Base-by-base conservation (phyloP, 2,329 filamentous ascomycete species). In the Colletotrichum sp. region DNA sequence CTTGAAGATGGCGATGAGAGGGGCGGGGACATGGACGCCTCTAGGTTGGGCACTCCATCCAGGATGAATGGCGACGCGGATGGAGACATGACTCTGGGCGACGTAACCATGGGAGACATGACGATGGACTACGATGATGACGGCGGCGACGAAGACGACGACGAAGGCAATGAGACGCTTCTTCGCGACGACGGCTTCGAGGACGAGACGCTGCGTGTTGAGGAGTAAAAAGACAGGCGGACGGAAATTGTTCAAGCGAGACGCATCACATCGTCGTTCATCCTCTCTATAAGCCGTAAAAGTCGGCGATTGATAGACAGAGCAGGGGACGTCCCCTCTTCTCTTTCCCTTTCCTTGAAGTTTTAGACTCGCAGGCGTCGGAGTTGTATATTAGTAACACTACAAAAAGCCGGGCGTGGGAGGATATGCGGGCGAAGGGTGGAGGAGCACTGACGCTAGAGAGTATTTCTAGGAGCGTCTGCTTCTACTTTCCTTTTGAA, bases 61-160 rank as follows among this genome's bases (percentile, higher is more conserved):
- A 79, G 79, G 71, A 21, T 71, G 18, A 85, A 85, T 36, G 83
- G 83, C 38, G 83, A 84, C 48, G 77, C 78, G 7, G 87, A 88
- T 43, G 73, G 70, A 43, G 88, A 90, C 58, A 88, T 88, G 24
- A 73, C 73, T n/a, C 34, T 75, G 62, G 73, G 73, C 9, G 88
- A 90, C 55, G 88, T 88, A 26, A 73, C 70, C 26, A 34, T 75
- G 38, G 73, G 73, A 65, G 73, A 89, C 43, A 81, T 87, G 48
- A 83, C 84, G 61, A 85, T 91, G 74, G 90, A 90, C 70, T 90
- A 92, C 32, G 88, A 88, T 68, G 87, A 88, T 58, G 87, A 84
- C 32, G 82, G 68, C 4, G 80, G 79, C 56, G 74, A 78, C 43
- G 71, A 79, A 77, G 21, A 76, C 66, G 5, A 32, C 75, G 9